These are phyloP conservation scores for Pythium sp. DNA, from an alignment of 352 stramenopile species.

Conservation along the genomic window DNA sequence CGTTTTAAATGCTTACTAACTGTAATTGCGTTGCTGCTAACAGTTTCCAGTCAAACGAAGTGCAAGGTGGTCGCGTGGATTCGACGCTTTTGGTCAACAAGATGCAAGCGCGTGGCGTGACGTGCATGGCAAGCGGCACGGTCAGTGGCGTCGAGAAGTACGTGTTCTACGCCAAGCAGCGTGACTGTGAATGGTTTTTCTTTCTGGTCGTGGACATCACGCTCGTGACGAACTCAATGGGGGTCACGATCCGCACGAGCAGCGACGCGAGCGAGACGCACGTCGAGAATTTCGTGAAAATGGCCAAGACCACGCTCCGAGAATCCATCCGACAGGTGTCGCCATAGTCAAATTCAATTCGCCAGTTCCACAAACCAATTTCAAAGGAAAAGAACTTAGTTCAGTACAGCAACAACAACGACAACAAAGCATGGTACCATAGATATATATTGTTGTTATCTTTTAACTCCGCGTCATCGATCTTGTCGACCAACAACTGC, in stretches of 20 bases:
- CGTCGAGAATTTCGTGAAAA: constrained; percentile 41
- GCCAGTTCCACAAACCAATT: not conserved
- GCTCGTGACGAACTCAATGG: constrained; percentile 30
- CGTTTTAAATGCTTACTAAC: not conserved
- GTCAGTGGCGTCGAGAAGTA: constrained; percentile 71
- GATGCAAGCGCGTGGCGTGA: constrained; percentile 44
- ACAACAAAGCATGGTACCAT: not conserved
- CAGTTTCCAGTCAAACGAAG: constrained; percentile 33
- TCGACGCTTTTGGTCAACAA: constrained; percentile 31
- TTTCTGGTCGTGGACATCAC: constrained; percentile 52
- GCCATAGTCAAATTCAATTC: not conserved
- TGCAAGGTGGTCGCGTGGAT: constrained; percentile 20
- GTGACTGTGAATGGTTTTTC: constrained; percentile 42
- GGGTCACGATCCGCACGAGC: constrained; percentile 44
- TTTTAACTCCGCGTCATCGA: not conserved
- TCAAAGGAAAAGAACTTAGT: not conserved
- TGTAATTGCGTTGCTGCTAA: not conserved
- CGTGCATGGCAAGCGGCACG: constrained; percentile 73
- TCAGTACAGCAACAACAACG: not conserved
- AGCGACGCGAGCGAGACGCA: constrained; percentile 44
- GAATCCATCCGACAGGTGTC: constrained; percentile 16
- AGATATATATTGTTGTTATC: constrained; percentile 12
- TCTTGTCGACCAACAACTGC: not conserved
- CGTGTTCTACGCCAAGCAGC: constrained; percentile 74
- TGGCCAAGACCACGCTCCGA: constrained; percentile 23